phyloP scores from a whole-genome alignment of 805 yeast genomes.

The Wickerhamomyces bovis region DNA sequence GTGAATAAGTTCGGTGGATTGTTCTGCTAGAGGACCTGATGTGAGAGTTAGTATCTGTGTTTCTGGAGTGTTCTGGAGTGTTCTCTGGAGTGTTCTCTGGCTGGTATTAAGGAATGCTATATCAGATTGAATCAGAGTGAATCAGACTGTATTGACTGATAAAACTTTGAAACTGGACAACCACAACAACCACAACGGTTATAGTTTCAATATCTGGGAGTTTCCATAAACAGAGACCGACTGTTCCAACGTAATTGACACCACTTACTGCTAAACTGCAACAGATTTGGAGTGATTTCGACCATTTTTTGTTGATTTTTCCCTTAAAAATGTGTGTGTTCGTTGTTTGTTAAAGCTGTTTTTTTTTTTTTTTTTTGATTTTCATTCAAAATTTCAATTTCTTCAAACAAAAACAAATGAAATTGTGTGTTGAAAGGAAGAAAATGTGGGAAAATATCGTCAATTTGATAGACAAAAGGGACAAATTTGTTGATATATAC shows the following conservation, averaged over 20 bases:
- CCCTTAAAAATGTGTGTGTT: slow-evolving; percentile 16
- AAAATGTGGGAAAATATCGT: too few species aligned
- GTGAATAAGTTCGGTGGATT: slow-evolving; percentile 53
- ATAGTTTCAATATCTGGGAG: background rate
- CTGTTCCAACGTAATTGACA: background rate
- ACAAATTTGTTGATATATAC: too few species aligned
- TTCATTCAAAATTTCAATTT: background rate
- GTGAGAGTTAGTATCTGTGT: slow-evolving; percentile 5
- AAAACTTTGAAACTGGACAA: background rate
- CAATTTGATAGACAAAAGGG: too few species aligned
- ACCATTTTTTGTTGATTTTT: slow-evolving; percentile 22
- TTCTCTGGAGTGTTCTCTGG: too few species aligned
- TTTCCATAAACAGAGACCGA: background rate
- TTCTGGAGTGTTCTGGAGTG: background rate
- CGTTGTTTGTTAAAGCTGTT: slow-evolving; percentile 7
- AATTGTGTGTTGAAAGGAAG: too few species aligned
- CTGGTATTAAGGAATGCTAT: too few species aligned
- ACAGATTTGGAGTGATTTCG: slow-evolving; percentile 65
- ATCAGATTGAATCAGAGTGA: too few species aligned
- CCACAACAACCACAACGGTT: background rate
- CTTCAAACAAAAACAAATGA: too few species aligned
- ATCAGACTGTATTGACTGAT: background rate
- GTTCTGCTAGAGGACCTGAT: slow-evolving; percentile 76
- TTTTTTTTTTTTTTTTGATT: too few species aligned
- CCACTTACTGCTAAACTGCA: slow-evolving; percentile 75